Base-by-base conservation (phyloP, 2,329 filamentous ascomycete species). In the Arthrobotrys sphaeroides region DNA sequence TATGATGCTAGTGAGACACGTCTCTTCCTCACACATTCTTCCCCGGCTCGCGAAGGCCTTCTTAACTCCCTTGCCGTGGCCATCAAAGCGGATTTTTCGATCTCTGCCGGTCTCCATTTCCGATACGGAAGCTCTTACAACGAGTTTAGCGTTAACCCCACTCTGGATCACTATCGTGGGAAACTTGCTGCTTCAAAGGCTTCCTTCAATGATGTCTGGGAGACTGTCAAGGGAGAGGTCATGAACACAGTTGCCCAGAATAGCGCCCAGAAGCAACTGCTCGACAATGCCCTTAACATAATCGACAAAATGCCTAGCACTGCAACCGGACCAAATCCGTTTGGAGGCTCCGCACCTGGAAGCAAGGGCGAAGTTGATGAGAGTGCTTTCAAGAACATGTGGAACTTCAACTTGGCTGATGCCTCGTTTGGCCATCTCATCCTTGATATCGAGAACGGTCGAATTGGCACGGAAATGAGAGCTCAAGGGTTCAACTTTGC, bases 341-440 rank as follows among this genome's bases (percentile, higher is more conserved):
- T 99, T 81, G 95, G 95, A 47, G 94, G 94, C 12, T 89, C 86
- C 42, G 85, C 89, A 59, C 85, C 87, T 62, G 87, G 88, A 70
- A 90, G 92, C 59, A 75, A 75, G 31, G 95, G 95, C 31, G 92
- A 96, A 81, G 93, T 99, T 16, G 95, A 99, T 78, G 95, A 99
- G 85, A 97, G 94, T 80, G 95, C 95, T 0, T 99, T 99, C 88
- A 99, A 99, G 86, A 99, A 99, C 83, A 98, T 98, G 95, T 99
- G 95, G 95, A 99, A 99, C 84, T 99, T 99, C 85, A 98, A 98
- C 83, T 84, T 99, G 78, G 95, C 95, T 28, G 95, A 99, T 85
- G 95, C 95, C 66, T 94, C 95, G 18, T 99, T 98, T 82, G 95
- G 95, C 76, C 99, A 93, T 86, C 86, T 99, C 60, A 93, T 98